Percentiles rank a stretch among this genome's conserved stretches.
phyloP scores from a whole-genome alignment of 495 filamentous ascomycete genomes.

The Xylaria nigripes region DNA sequence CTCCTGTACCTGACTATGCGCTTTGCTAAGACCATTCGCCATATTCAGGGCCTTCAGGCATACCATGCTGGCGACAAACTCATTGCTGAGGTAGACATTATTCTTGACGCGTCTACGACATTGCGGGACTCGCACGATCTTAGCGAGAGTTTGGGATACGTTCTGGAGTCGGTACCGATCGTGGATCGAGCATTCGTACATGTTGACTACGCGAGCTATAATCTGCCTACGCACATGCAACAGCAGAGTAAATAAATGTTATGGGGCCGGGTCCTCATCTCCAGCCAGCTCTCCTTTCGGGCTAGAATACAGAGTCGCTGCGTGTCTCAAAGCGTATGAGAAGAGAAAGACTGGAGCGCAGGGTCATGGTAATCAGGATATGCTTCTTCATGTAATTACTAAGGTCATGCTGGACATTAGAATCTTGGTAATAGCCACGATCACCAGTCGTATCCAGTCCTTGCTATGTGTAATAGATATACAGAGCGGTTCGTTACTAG shows the following conservation, averaged over 20 bases:
- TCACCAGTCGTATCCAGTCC: no score
- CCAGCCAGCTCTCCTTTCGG: no score
- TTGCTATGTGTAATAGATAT: no score
- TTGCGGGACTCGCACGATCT: slow-evolving; percentile 84
- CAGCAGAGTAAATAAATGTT: slow-evolving; percentile 43
- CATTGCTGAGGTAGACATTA: slow-evolving; percentile 72
- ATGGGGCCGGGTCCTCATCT: no score
- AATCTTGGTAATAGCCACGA: no score
- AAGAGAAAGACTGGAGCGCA: no score
- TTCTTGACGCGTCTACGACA: slow-evolving; percentile 69
- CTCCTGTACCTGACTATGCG: slow-evolving; percentile 90
- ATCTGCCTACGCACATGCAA: slow-evolving; percentile 78
- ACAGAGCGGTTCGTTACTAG: no score
- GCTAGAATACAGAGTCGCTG: no score
- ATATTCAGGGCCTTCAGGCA: slow-evolving; percentile 80
- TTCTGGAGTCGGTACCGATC: slow-evolving; percentile 76
- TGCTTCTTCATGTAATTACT: no score
- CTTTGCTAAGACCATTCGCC: slow-evolving; percentile 79
- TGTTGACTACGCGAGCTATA: slow-evolving; percentile 72
- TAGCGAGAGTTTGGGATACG: slow-evolving; percentile 77
- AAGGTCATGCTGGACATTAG: no score
- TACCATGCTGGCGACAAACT: slow-evolving; percentile 88
- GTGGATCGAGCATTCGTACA: slow-evolving; percentile 64
- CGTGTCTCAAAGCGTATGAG: no score
- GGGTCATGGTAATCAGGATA: no score